Base-by-base conservation (phyloP, 2,329 filamentous ascomycete species). In the Camillea tinctor region DNA sequence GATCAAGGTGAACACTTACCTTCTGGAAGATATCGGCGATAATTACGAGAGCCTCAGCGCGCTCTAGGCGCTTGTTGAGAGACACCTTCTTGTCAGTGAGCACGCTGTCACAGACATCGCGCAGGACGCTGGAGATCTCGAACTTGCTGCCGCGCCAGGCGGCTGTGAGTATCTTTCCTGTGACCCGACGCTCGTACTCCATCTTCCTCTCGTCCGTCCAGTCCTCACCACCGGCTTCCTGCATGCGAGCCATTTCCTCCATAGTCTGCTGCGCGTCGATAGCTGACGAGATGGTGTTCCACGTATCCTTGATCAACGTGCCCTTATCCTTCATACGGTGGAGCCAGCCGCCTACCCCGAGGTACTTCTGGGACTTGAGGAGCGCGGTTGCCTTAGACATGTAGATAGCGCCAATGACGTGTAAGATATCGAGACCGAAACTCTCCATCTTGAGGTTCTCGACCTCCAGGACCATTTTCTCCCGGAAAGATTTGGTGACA, bases 391-490 rank as follows among this genome's bases (percentile, higher is more conserved):
- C 92, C 78, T 98, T 98, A 74, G 88, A 87, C 24, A 95, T 78
- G 76, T 99, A 99, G 3, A 92, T 96, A 68, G 90, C 84, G 17
- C 95, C 95, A 70, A 99, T 96, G 52, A 95, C 93, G 75, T 98
- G 94, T 54, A 97, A 82, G 68, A 98, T 98, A 65, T 99, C 95
- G 50, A 99, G 83, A 55, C 95, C 95, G 69, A 99, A 99, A 0
- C 91, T 96, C 79, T 99, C 95, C 92, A 99, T 99, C 83, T 98
- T 99, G 69, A 99, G 82, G 73, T 98, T 96, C 80, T 99, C 95
- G 23, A 96, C 92, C 78, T 99, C 95, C 49, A 98, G 87, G 49
- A 89, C 86, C 67, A 91, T 97, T 85, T 99, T 97, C 74, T 94
- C 92, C 74, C 93, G 89, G 81, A 98, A 99, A 0, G 95, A 91